Conservation (phyloP, 202 grass and related monocot species). For the Setaria italica region DNA sequence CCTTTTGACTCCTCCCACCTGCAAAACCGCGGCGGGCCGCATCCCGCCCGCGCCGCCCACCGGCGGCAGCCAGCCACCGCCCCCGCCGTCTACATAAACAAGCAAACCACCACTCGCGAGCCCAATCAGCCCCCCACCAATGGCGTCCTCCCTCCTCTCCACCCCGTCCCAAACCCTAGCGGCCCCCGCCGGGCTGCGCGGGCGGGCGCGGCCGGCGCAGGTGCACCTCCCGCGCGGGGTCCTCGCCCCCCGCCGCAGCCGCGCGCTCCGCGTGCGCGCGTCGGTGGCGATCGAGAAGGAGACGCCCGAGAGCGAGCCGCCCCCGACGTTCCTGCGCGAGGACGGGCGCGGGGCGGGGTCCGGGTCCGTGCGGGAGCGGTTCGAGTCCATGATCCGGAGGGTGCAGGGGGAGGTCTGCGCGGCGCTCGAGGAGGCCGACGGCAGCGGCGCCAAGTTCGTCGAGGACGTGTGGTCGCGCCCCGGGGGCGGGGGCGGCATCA, state of each 20-base stretch:
- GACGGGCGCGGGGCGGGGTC: constrained; percentile 54
- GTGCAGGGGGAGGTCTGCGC: constrained; percentile 91
- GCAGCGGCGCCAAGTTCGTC: constrained; percentile 65
- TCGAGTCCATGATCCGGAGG: constrained; percentile 93
- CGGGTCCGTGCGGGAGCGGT: constrained; percentile 82
- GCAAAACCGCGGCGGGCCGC: constrained; percentile 72
- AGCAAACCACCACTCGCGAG: background rate
- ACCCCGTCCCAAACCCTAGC: constrained; percentile 57
- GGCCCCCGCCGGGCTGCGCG: background rate
- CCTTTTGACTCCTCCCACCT: constrained; percentile 36
- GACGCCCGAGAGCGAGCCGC: constrained; percentile 87
- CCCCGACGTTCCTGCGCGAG: constrained; percentile 83
- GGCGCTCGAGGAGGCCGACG: constrained; percentile 85
- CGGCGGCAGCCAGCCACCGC: constrained; percentile 53
- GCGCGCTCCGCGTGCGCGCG: constrained; percentile 53
- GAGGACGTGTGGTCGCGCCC: constrained; percentile 97
- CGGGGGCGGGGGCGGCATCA: constrained; percentile 90
- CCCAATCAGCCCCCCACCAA: background rate
- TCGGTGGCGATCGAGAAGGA: constrained; percentile 96
- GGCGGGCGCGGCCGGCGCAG: background rate
- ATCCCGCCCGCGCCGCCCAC: constrained; percentile 61
- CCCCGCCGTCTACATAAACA: constrained; percentile 40
- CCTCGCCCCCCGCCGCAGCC: background rate
- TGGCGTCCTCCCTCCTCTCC: constrained; percentile 67
- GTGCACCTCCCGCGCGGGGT: background rate